Evolutionary conservation across 1,284 basidiomycete genomes (phyloP), one percentile per base, ranked within the genome.

Genomic region (Ceratobasidium sp.): DNA sequence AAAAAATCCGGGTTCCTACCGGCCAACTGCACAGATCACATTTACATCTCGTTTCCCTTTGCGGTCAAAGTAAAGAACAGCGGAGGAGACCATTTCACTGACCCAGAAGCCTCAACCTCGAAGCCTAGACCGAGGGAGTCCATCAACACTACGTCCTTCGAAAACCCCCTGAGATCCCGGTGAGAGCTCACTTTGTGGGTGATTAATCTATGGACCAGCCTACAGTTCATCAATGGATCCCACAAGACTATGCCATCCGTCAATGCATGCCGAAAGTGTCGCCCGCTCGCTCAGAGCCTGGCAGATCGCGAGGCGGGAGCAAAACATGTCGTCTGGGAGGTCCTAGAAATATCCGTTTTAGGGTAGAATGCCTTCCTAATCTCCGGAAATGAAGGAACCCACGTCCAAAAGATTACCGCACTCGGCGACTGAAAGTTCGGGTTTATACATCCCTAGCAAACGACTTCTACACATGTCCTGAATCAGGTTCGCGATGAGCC

Each of bases 371-470:
- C 23, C 14, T 39, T 16, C 23, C 39, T 32, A 36, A 36, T 41
- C 34, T 32, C 57, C 45, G 52, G 32, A n/a, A n/a, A 21, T 26
- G n/a, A 57, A 43, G 48, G 41, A 74, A 72, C 73, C 52, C 34
- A 75, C 74, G 67, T 75, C 74, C 14, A 75, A 36, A 14, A 75
- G 36, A 21, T 74, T 72, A 26, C 74, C 75, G 64, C 75, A 72
- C 36, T 76, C 73, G 5, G 50, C 43, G 43, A 32, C 45, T 48
- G 69, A 61, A 39, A 72, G 61, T 58, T 75, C 46, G 18, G 55
- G 43, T 53, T 32, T 41, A 43, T 74, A 61, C 73, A 74, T 74
- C 28, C 32, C 50, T 32, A 60, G 28, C 12, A 74, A 34, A 52
- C 69, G 69, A 18, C 55, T 60, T 50, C 52, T 34, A 53, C 75